A percentile compares a stretch with the other conserved stretches of the same genome.
Conservation (phyloP, 2,329 filamentous ascomycete species). For the Ustilaginoidea virens region DNA sequence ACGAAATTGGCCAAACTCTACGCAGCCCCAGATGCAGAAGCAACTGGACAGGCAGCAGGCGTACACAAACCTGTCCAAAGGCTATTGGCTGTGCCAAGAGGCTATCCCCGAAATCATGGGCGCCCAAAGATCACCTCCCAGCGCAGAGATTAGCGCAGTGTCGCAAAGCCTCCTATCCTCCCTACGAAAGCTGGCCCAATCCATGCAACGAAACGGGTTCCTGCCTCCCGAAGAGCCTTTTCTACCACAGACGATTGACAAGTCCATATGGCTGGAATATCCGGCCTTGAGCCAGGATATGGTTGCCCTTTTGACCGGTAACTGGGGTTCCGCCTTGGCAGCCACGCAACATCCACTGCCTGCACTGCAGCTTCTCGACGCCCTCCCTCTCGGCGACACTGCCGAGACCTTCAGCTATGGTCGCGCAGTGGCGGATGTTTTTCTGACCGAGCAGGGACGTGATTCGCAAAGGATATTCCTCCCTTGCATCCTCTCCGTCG, state of each 20-base stretch:
- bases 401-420: constrained; percentile 62
- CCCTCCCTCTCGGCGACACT: constrained; percentile 65
- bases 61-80: constrained; percentile 73
- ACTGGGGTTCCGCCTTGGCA: constrained; percentile 32
- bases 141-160: constrained; percentile 34
- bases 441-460: constrained; percentile 56
- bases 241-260: constrained; percentile 65
- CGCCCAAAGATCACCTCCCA: constrained; percentile 23
- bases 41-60: constrained; percentile 54
- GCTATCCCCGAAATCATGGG: constrained; percentile 33
- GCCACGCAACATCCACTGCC: constrained; percentile 29
- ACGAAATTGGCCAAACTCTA: constrained; percentile 39
- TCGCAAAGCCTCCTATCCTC: constrained; percentile 44
- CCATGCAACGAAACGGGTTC: constrained; percentile 72
- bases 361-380: constrained; percentile 43
- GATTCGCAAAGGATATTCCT: constrained; percentile 54
- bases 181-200: constrained; percentile 59
- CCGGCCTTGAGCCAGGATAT: constrained; percentile 59
- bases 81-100: constrained; percentile 61
- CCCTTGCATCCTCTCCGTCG: constrained; percentile 60
- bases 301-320: constrained; percentile 51
- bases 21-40: constrained; percentile 36
- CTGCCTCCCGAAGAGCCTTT: constrained; percentile 54
- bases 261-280: constrained; percentile 69
- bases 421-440: constrained; percentile 59